A percentile compares a stretch with the other conserved stretches of the same genome.
Evolutionary conservation across 2,329 filamentous ascomycete species (phyloP).

Genomic region (Phialemonium atrogriseum): DNA sequence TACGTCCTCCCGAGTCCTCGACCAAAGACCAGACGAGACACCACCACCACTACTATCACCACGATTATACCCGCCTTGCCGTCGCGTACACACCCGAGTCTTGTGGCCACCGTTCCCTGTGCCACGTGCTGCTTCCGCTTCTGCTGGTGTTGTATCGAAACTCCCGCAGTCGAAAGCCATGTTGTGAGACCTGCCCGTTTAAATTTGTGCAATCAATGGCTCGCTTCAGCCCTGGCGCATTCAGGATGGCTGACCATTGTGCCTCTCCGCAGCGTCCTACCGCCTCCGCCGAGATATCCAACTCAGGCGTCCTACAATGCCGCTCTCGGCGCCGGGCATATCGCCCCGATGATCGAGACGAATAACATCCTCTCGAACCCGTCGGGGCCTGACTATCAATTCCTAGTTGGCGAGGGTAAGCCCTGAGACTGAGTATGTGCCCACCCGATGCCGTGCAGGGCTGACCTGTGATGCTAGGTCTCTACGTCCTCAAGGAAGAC

Average conservation of each 20-base stretch:
- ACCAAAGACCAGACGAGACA: no score
- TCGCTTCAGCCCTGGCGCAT: conserved; percentile 1
- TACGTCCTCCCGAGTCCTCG: no score
- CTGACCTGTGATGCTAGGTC: conserved; percentile 47
- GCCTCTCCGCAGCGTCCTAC: conserved; percentile 58
- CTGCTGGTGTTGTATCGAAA: no score
- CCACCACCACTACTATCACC: no score
- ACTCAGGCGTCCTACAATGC: conserved; percentile 65
- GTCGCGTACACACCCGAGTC: no score
- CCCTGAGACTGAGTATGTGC: background rate
- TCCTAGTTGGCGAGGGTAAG: conserved; percentile 86
- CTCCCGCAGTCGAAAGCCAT: no score
- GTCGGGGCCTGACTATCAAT: conserved; percentile 74
- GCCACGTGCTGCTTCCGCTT: no score
- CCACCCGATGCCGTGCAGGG: background rate
- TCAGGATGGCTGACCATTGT: conserved; percentile 9
- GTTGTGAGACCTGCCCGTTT: conserved; percentile 11
- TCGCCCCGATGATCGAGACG: conserved; percentile 78
- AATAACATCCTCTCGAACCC: conserved; percentile 82
- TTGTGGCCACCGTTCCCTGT: no score
- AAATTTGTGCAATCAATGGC: no score
- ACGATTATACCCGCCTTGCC: no score
- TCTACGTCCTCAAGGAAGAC: conserved; percentile 85
- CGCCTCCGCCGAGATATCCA: conserved; percentile 79
- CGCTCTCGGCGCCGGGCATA: conserved; percentile 57